Evolutionary conservation across 352 stramenopile species (phyloP).

Genomic region (Phytophthora fragariaefolia): DNA sequence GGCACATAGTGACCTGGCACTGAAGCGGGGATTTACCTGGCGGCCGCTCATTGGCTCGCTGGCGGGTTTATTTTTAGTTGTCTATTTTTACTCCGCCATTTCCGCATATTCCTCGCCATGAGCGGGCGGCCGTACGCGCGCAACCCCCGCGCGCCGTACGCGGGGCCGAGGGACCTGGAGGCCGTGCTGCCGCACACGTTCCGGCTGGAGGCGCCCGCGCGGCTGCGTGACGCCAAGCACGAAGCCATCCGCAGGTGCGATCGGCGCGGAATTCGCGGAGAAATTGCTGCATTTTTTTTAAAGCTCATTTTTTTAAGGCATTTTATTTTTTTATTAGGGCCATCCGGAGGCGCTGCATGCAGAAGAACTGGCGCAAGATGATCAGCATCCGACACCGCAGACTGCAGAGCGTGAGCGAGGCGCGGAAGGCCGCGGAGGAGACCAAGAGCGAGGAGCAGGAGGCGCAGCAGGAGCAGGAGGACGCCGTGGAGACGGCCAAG

Average conservation of each 20-base stretch:
- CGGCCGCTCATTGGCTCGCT: conserved; percentile 22
- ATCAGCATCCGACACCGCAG: conserved; percentile 56
- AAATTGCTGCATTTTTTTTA: not conserved
- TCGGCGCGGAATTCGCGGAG: not conserved
- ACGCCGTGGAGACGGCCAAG: conserved; percentile 34
- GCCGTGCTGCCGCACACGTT: conserved; percentile 71
- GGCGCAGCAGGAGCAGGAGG: conserved; percentile 12
- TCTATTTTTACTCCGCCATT: too few relatives aligned
- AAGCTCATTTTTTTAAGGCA: not conserved
- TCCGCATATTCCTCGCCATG: conserved; percentile 41
- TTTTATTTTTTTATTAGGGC: conserved; percentile 39
- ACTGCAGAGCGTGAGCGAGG: conserved; percentile 24
- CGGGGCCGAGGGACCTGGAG: conserved; percentile 62
- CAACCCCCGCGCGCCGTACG: conserved; percentile 51
- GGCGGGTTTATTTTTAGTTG: too few relatives aligned
- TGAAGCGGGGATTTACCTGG: conserved; percentile 22
- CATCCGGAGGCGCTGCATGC: conserved; percentile 69
- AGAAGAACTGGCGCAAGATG: conserved; percentile 88
- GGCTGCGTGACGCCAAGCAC: conserved; percentile 41
- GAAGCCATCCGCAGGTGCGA: conserved; percentile 59
- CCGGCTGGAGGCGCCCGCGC: conserved; percentile 36
- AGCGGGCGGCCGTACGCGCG: conserved; percentile 77
- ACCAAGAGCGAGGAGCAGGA: conserved; percentile 21
- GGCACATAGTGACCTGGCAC: conserved; percentile 11
- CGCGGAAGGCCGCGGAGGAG: conserved; percentile 14